These are phyloP conservation scores for Globisporangium yorkense DNA, from an alignment of 352 stramenopile species.

Conservation along the genomic window DNA sequence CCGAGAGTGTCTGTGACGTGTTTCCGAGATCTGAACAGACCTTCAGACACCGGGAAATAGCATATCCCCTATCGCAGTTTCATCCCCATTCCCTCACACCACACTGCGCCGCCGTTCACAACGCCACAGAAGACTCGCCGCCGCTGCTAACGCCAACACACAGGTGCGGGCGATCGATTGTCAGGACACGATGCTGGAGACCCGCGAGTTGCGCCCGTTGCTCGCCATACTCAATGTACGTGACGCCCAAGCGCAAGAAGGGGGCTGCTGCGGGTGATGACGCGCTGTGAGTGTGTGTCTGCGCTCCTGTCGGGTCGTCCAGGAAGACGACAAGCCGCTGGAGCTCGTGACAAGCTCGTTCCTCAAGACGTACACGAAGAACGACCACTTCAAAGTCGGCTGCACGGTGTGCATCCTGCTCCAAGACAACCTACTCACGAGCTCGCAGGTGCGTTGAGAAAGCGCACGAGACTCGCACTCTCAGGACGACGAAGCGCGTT, in stretches of 20 bases:
- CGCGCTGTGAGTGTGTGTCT: neutral
- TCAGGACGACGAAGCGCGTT: neutral
- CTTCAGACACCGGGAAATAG: conserved; percentile 1
- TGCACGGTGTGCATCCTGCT: conserved; percentile 88
- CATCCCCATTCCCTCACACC: neutral
- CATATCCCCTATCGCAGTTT: conserved; percentile 7
- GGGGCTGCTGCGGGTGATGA: no score
- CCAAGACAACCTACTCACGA: conserved; percentile 88
- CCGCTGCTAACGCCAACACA: neutral
- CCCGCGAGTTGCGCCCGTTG: conserved; percentile 72
- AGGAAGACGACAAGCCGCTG: conserved; percentile 84
- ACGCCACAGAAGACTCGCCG: conserved; percentile 16
- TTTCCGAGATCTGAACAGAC: neutral
- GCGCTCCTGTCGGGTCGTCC: conserved; percentile 3
- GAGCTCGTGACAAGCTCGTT: conserved; percentile 69
- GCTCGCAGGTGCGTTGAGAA: conserved; percentile 54
- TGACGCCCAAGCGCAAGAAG: neutral
- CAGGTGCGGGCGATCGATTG: neutral
- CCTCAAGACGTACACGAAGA: conserved; percentile 79
- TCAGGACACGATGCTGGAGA: conserved; percentile 57
- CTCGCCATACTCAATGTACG: conserved; percentile 81
- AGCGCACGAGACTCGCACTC: neutral
- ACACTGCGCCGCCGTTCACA: neutral
- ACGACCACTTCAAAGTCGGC: conserved; percentile 88
- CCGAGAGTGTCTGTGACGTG: no score